Conservation (phyloP, 768 basidiomycete genomes). For the Lactarius psammicola region DNA sequence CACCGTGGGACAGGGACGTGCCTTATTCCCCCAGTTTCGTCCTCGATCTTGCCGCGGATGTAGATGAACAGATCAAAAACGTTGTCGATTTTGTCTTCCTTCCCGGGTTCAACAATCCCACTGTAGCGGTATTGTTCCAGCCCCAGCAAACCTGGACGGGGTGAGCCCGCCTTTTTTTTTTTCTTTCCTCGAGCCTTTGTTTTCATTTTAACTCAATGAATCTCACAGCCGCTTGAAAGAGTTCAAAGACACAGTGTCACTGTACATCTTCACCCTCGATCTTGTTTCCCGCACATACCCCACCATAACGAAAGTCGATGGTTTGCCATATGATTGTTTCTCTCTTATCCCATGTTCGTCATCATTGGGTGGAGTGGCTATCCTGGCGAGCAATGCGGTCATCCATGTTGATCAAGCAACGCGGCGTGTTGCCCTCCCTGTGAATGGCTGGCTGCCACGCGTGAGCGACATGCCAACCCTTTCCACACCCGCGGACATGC, state of each 20-base stretch:
- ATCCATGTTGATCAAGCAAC: conserved; percentile 89
- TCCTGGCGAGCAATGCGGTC: conserved; percentile 75
- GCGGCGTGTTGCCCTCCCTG: conserved; percentile 64
- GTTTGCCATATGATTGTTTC: conserved; percentile 71
- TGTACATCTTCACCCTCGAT: conserved; percentile 87
- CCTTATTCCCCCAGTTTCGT: conserved; percentile 95
- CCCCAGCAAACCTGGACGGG: conserved; percentile 91
- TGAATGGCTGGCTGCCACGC: conserved; percentile 84
- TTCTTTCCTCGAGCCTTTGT: no score
- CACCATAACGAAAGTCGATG: conserved; percentile 69
- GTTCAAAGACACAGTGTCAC: conserved; percentile 73
- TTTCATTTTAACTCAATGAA: conserved; percentile 13
- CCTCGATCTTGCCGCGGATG: conserved; percentile 69
- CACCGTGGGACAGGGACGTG: conserved; percentile 56
- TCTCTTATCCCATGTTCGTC: conserved; percentile 67
- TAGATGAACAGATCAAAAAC: conserved; percentile 78
- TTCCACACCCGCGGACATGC: conserved; percentile 44
- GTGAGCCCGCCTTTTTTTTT: no score
- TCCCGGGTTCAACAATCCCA: conserved; percentile 93
- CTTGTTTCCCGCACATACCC: conserved; percentile 76
- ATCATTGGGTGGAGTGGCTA: conserved; percentile 76
- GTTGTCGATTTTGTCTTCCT: conserved; percentile 88
- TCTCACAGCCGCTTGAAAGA: conserved; percentile 71
- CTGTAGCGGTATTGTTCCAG: conserved; percentile 85
- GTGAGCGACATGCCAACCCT: conserved; percentile 64